Percentiles rank a stretch among this genome's conserved stretches.
Conservation (phyloP, 306 rosid species). For the Gastrolobium bilobum region DNA sequence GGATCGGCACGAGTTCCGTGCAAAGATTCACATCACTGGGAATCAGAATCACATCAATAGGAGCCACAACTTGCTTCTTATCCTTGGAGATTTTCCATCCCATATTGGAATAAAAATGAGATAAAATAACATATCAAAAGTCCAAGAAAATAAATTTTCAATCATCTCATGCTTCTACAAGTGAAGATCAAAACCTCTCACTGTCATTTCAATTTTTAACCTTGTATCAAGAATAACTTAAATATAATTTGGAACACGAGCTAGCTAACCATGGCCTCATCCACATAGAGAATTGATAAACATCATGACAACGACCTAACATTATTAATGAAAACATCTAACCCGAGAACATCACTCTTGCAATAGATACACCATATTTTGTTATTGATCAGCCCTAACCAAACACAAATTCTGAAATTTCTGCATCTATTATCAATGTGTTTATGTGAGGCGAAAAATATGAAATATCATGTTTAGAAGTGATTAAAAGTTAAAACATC, state of each 20-base stretch:
- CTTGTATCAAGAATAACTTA: not conserved
- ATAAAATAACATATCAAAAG: conserved; percentile 9
- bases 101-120: not conserved
- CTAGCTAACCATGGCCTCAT: not conserved
- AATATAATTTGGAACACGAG: not conserved
- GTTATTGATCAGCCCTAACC: conserved; percentile 14
- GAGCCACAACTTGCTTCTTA: conserved; percentile 1
- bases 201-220: not conserved
- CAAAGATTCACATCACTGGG: too few relatives aligned
- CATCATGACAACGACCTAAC: not conserved
- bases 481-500: too few relatives aligned
- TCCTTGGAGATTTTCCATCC: not conserved
- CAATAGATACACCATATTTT: conserved; percentile 22
- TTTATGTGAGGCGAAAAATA: too few relatives aligned
- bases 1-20: too few relatives aligned
- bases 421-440: too few relatives aligned
- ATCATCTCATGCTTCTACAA: not conserved
- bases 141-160: not conserved
- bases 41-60: too few relatives aligned
- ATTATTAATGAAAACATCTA: not conserved
- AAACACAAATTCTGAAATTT: not conserved
- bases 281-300: conserved; percentile 7
- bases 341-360: conserved; percentile 6
- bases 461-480: too few relatives aligned
- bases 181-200: not conserved